Percentiles rank a stretch among this genome's conserved stretches.
Evolutionary conservation across 179 eudicot species (phyloP).

Genomic region (Gypsophila paniculata): DNA sequence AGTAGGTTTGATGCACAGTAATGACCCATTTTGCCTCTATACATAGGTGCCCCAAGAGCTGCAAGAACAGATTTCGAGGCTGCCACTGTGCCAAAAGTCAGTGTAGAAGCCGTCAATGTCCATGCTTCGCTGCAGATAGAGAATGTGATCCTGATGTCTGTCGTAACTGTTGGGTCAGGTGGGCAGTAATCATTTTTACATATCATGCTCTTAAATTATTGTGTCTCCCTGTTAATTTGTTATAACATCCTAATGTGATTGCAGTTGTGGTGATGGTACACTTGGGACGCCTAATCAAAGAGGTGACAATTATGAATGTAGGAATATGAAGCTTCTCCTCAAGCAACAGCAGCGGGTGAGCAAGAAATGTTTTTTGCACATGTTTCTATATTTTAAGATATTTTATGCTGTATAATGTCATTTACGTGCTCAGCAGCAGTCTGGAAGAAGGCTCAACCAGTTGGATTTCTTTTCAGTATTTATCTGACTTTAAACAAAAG

Average conservation of each 20-base stretch:
- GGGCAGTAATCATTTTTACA: background rate
- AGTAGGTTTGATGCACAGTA: background rate
- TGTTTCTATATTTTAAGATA: too few species aligned
- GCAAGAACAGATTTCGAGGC: conserved; percentile 91
- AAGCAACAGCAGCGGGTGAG: conserved; percentile 94
- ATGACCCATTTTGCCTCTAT: conserved; percentile 10
- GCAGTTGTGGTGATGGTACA: conserved; percentile 97
- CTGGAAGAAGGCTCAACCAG: too few species aligned
- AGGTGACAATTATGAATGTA: conserved; percentile 95
- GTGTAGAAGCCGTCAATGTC: conserved; percentile 98
- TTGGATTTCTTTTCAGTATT: too few species aligned
- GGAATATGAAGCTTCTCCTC: conserved; percentile 97
- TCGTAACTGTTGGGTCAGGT: conserved; percentile 98
- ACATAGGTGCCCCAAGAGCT: conserved; percentile 79
- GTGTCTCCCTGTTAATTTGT: conserved; percentile 9
- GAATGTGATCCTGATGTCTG: conserved; percentile 99
- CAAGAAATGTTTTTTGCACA: background rate
- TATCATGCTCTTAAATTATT: conserved; percentile 3
- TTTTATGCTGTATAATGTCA: too few species aligned
- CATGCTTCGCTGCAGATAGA: conserved; percentile 96
- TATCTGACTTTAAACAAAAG: too few species aligned
- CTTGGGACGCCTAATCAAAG: conserved; percentile 88
- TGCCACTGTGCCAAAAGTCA: conserved; percentile 99
- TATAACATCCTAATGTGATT: conserved; percentile 19
- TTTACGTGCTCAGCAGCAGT: too few species aligned